Evolutionary conservation across 108 stramenopile species (phyloP), one percentile per base, ranked within the genome.

Genomic region (Cyclostephanos invisitatus): DNA sequence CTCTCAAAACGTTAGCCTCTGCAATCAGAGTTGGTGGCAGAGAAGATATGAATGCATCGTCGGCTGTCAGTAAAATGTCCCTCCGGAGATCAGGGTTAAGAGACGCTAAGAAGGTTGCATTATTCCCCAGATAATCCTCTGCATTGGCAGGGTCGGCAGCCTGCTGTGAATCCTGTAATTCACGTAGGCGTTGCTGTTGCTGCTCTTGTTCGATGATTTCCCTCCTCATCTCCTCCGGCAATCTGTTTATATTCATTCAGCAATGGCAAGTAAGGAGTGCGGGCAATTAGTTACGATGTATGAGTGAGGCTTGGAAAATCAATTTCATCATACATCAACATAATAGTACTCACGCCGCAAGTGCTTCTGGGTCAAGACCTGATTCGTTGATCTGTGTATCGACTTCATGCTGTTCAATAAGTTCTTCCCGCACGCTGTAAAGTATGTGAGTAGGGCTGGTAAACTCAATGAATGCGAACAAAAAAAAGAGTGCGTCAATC

Each of bases 201-300:
- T 85, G 88, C 70, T 97, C 97, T 78, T 98, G 93, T 62, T 88
- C 91, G 50, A 98, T 91, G 15, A 96, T 86, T 75, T 98, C 97
- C 20, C 90, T 71, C 59, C 97, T 74, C 90, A 98, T 94, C 28
- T 96, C 95, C 59, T 95, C 91, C 35, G 97, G 97, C 27, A 98
- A 77, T n/a, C 32, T 32, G 32, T 32, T 32, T 32, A 32, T 32
- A 3, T 32, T 32, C 32, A 32, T 32, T 32, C 4, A 32, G 2
- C 32, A 32, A 32, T 32, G 32, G 4, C 2, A 32, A 2, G 32
- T 32, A 32, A 3, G 32, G 32, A 32, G 32, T 4, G 32, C n/a
- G n/a, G n/a, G n/a, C 32, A 32, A 32, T 32, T 3, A 32, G 32
- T 3, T 3, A 32, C 2, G 32, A 32, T 3, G 32, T 4, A 32